These are phyloP conservation scores for Mycena belliarum DNA, from an alignment of 768 basidiomycete species.

Conservation along the genomic window DNA sequence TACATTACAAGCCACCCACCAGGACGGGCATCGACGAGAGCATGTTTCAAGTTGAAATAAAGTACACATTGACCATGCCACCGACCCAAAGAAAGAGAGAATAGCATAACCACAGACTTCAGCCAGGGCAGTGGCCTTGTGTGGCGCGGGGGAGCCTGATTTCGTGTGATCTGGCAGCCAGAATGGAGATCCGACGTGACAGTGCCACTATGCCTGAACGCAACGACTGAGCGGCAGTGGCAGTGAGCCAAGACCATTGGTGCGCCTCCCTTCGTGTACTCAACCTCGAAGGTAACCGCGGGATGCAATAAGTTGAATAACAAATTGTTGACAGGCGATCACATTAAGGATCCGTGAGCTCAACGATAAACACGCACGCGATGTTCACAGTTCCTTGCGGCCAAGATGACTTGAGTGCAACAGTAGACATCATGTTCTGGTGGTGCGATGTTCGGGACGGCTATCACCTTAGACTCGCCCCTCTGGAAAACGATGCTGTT, in stretches of 20 bases:
- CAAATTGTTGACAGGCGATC: constrained; percentile 66
- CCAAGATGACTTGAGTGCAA: constrained; percentile 62
- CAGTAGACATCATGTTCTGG: constrained; percentile 53
- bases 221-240: constrained; percentile 30
- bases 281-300: constrained; percentile 58
- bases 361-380: constrained; percentile 47
- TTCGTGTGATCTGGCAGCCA: neutral
- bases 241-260: constrained; percentile 57
- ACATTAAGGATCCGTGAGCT: constrained; percentile 43
- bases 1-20: no score
- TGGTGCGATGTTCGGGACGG: constrained; percentile 68
- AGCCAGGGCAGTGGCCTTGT: neutral
- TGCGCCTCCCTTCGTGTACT: constrained; percentile 65
- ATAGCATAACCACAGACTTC: neutral
- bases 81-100: constrained; percentile 10
- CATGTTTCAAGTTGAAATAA: no score
- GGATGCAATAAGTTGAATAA: constrained; percentile 69
- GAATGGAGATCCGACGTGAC: constrained; percentile 4
- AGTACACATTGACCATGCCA: neutral
- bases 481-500: constrained; percentile 66
- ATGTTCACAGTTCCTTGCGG: constrained; percentile 46
- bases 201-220: constrained; percentile 39
- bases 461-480: constrained; percentile 58
- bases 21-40: no score
- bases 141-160: constrained; percentile 4